Percentiles rank a stretch among this genome's conserved stretches.
Conservation (phyloP, 2,329 filamentous ascomycete genomes). For the Cladosporium colombiae region DNA sequence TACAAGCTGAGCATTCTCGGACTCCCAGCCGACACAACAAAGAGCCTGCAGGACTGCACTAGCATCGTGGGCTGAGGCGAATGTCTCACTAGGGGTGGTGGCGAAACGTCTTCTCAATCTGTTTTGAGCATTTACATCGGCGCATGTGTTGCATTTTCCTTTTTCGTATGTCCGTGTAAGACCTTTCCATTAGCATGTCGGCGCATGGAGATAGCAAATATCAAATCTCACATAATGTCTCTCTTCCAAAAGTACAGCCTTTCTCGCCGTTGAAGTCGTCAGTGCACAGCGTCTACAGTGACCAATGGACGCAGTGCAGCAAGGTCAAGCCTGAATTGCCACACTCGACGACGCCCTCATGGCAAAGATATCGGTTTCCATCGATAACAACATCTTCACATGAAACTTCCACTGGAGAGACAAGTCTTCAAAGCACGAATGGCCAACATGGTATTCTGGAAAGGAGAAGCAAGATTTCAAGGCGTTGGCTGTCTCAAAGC, state of each 20-base stretch:
- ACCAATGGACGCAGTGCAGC: neutral
- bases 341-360: neutral
- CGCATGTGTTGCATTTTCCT: neutral
- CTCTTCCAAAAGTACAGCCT: neutral
- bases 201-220: neutral
- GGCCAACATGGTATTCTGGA: neutral
- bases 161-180: neutral
- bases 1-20: constrained; percentile 29
- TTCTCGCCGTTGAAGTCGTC: neutral
- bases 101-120: neutral
- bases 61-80: neutral
- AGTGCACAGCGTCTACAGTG: neutral
- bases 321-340: neutral
- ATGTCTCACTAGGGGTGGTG: neutral
- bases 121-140: neutral
- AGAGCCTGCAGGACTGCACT: constrained; percentile 28
- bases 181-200: neutral
- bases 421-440: neutral
- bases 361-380: neutral
- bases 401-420: neutral
- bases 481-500: neutral
- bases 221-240: neutral
- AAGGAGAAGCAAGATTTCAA: neutral
- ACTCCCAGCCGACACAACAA: constrained; percentile 21
- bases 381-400: neutral